Evolutionary conservation across 2,329 filamentous ascomycete species (phyloP), one percentile per base, ranked within the genome.

Genomic region (Aureobasidium sp.): DNA sequence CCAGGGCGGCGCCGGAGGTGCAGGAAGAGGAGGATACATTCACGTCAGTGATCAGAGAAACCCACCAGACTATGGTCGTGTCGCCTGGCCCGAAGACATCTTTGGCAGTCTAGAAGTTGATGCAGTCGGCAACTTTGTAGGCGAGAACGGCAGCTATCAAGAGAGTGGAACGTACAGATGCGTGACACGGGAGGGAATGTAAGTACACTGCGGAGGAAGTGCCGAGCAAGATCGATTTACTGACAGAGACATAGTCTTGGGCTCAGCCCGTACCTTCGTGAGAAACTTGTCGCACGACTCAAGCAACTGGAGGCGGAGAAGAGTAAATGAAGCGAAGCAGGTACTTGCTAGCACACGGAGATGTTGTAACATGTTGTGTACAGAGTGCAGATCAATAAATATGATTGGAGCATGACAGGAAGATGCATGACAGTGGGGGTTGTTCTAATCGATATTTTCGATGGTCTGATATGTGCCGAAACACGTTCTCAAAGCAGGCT

Each of bases 1-100:
- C 17, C 84, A 86, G 67, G 83, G 83, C 20, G 84, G 84, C 56
- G 78, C 76, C 63, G 84, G 83, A 2, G 80, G 82, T 20, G 83
- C 74, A 17, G 83, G 83, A 1, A 74, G 81, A 65, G 84, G 84
- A 23, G 84, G 84, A 1, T 86, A 80, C 74, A 82, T 87, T 44
- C 84, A 87, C 68, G 77, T 87, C n/a, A 84, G 80, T 41, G 84
- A 87, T 68, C 71, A 72, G 68, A 74, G 84, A 64, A 80, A 82
- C 64, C 83, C 84, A 39, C 84, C 84, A 2, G 84, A 87, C 64
- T 87, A 79, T 71, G 84, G 84, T 1, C 71, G 84, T n/a, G 85
- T 86, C 64, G 82, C 84, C 57, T 85, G 80, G 80, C 84, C 84
- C 0, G 84, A 87, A 69, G 84, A 87, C 72, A 87, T 87, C 55